Conservation (phyloP, 352 stramenopile genomes). For the Pythium utonaiense region DNA sequence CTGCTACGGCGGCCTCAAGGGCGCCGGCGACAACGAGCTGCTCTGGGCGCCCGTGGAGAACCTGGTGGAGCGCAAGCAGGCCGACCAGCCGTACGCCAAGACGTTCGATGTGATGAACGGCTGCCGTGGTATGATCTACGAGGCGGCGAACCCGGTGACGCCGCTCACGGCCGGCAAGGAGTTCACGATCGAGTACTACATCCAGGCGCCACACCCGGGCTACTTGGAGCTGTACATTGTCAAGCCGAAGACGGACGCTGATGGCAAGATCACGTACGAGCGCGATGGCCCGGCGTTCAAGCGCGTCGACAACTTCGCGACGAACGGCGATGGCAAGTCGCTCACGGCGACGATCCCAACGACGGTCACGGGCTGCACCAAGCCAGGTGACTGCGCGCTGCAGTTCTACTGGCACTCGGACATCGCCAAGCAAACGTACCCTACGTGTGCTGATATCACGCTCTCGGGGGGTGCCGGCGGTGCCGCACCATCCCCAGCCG, state of each 20-base stretch:
- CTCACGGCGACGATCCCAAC: constrained; percentile 36
- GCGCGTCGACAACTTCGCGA: constrained; percentile 40
- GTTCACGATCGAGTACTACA: constrained; percentile 46
- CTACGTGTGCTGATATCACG: constrained; percentile 50
- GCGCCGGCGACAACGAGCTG: constrained; percentile 48
- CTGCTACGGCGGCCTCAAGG: constrained; percentile 36
- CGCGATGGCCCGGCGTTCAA: constrained; percentile 28
- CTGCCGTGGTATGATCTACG: constrained; percentile 54
- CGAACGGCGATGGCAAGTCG: constrained; percentile 25
- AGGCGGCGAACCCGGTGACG: constrained; percentile 39
- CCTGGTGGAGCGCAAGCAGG: constrained; percentile 45
- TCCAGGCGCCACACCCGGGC: constrained; percentile 55
- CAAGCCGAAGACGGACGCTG: constrained; percentile 39
- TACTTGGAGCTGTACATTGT: constrained; percentile 52
- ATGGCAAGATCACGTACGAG: constrained; percentile 46
- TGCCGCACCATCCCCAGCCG: background rate
- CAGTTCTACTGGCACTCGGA: constrained; percentile 68
- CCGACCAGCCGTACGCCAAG: constrained; percentile 31
- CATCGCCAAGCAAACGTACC: constrained; percentile 55
- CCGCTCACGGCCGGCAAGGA: constrained; percentile 34
- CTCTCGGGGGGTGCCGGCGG: constrained; percentile 26
- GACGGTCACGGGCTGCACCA: constrained; percentile 39
- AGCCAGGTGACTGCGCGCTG: constrained; percentile 40
- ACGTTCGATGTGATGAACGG: constrained; percentile 63
- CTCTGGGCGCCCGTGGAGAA: constrained; percentile 52